phyloP scores from a whole-genome alignment of 2,329 filamentous ascomycete genomes.

The Alternaria solani region DNA sequence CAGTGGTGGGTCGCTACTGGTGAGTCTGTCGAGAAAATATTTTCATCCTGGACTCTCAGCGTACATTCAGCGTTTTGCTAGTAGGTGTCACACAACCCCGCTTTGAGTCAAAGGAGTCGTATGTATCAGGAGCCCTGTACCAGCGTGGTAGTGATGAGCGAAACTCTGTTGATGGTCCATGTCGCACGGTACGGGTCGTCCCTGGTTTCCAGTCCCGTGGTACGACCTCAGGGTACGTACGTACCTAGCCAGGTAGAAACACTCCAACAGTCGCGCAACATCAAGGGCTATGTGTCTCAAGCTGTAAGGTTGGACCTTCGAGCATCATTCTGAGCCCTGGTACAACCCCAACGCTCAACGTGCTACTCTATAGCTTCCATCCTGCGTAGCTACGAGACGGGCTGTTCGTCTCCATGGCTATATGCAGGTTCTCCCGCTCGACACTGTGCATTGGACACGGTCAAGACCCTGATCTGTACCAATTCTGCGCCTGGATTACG shows the following conservation, averaged over 20 bases:
- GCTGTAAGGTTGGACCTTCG: not conserved
- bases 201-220: not conserved
- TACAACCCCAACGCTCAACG: not conserved
- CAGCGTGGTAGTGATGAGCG: not conserved
- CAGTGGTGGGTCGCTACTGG: not conserved
- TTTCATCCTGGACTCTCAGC: not conserved
- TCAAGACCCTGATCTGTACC: not conserved
- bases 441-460: not conserved
- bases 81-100: not conserved
- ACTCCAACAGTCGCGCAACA: too few species aligned
- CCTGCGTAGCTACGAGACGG: not conserved
- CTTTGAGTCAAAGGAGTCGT: not conserved
- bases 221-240: not conserved
- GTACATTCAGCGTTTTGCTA: not conserved
- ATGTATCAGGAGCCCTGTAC: not conserved
- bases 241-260: not conserved
- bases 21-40: not conserved
- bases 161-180: not conserved
- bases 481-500: not conserved
- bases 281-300: not conserved
- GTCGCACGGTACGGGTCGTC: constrained; percentile 5
- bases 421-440: not conserved
- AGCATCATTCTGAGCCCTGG: not conserved
- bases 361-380: not conserved
- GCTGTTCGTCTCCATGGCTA: not conserved